These are phyloP conservation scores for Skeletonema tropicum DNA, from an alignment of 108 stramenopile species.

Conservation along the genomic window DNA sequence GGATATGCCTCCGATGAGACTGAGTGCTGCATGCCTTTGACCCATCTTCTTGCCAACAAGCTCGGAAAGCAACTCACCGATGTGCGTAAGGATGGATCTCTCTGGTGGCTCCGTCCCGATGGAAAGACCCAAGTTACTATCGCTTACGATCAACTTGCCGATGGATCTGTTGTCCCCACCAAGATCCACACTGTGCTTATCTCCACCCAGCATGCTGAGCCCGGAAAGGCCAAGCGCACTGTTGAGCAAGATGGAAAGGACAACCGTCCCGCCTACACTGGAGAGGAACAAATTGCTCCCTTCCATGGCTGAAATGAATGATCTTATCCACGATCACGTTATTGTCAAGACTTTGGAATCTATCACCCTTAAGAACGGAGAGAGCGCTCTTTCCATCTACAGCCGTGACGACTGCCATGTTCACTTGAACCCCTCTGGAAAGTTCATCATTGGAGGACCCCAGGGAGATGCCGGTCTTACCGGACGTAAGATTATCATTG, in stretches of 20 bases:
- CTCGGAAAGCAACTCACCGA: slow-evolving; percentile 94
- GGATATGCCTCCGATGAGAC: slow-evolving; percentile 98
- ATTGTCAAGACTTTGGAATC: slow-evolving; percentile 74
- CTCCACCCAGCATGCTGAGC: slow-evolving; percentile 96
- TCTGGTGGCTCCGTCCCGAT: slow-evolving; percentile 97
- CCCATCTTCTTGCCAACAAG: slow-evolving; percentile 94
- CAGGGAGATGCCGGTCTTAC: slow-evolving; percentile 98
- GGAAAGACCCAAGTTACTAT: slow-evolving; percentile 98
- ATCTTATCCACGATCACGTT: slow-evolving; percentile 84
- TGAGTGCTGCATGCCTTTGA: slow-evolving; percentile 94
- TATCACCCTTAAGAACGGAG: slow-evolving; percentile 79
- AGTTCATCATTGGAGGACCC: slow-evolving; percentile 97
- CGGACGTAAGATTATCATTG: slow-evolving; percentile 98
- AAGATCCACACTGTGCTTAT: slow-evolving; percentile 98
- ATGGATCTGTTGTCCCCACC: slow-evolving; percentile 91
- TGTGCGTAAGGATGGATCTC: slow-evolving; percentile 93
- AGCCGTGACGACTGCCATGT: slow-evolving; percentile 87
- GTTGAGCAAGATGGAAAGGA: slow-evolving; percentile 94
- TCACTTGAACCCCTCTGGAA: slow-evolving; percentile 94
- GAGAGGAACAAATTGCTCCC: slow-evolving; percentile 77
- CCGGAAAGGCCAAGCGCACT: slow-evolving; percentile 89
- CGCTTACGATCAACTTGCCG: slow-evolving; percentile 90
- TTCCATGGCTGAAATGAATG: slow-evolving; percentile 84
- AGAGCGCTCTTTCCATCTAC: slow-evolving; percentile 75
- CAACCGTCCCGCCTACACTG: slow-evolving; percentile 89